Conservation (phyloP, 192 early-diverging fungal species). For the Podochytrium sp. region DNA sequence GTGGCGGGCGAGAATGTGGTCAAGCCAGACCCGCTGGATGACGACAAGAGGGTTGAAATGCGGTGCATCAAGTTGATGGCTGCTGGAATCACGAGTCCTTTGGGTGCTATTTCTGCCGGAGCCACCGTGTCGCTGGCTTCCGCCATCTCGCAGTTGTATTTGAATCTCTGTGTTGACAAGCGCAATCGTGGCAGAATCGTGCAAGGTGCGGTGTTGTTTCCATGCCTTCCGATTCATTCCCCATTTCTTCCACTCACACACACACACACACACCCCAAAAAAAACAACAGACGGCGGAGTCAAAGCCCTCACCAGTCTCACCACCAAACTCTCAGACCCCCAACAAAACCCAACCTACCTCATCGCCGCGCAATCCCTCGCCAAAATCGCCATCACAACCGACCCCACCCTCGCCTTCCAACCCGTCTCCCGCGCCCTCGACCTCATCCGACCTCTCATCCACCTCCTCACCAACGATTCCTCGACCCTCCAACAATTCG, state of each 20-base stretch:
- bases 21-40: conserved; percentile 59
- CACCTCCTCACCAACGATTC: conserved; percentile 61
- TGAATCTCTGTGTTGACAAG: conserved; percentile 68
- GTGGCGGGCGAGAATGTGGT: conserved; percentile 55
- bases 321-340: conserved; percentile 30
- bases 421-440: conserved; percentile 57
- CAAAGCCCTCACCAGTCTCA: conserved; percentile 62
- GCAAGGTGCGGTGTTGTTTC: conserved; percentile 47
- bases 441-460: conserved; percentile 75
- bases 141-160: conserved; percentile 66
- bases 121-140: conserved; percentile 64
- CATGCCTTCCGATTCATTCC: background rate
- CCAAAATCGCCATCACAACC: conserved; percentile 91
- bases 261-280: background rate
- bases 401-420: conserved; percentile 88
- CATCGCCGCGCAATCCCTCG: conserved; percentile 80
- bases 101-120: conserved; percentile 22
- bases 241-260: background rate
- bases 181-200: conserved; percentile 74
- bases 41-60: conserved; percentile 62
- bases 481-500: conserved; percentile 73
- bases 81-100: background rate
- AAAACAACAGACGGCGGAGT: conserved; percentile 73
- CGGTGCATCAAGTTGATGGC: conserved; percentile 40
- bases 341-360: conserved; percentile 33